Base-by-base conservation (phyloP, 352 stramenopile species). In the Phytophthora quininea region DNA sequence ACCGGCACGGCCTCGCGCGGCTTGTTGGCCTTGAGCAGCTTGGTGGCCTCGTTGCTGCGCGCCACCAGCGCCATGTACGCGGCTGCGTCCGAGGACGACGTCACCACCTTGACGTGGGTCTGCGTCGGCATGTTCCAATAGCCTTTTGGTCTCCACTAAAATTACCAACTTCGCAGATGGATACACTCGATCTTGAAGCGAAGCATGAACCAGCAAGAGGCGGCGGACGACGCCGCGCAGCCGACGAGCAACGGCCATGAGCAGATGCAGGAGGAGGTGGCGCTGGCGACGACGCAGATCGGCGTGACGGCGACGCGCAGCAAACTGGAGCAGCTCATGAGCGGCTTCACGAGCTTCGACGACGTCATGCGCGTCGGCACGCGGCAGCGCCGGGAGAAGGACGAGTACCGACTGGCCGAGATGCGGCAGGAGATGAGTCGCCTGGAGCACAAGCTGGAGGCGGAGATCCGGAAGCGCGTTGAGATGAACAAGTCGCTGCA, bases 401-500 rank as follows among this genome's bases (percentile, higher is more conserved):
- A 98, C 59, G 94, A 98, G 71, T 85, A 97, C 69, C 89, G 88
- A 11, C 71, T 99, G 35, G 94, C 93, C 9, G 88, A 98, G 73
- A 93, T 99, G 71, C 86, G 88, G 46, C 88, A 97, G 30, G 89
- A 98, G 68, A 97, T 98, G 78, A 88, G 73, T 51, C 82, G 88
- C 0, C 71, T 98, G 9, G 95, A 99, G 76, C 72, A 89, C 65
- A 93, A 95, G 10, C 79, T 98, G n/a, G 88, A 96, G 31, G 86
- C 89, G 5, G 93, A 98, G 80, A 96, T 94, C 51, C 97, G 97
- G 74, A 91, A 97, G 67, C 91, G 96, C n/a, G 83, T 98, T 29
- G 92, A 98, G 74, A 97, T 97, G 75, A 98, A 96, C 69, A 97
- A 97, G 62, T 92, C 84, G 56, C 71, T 99, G 24, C 86, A 98